Evolutionary conservation across 257 asterid genomes (phyloP).

Genomic region (Ocimum tenuiflorum): DNA sequence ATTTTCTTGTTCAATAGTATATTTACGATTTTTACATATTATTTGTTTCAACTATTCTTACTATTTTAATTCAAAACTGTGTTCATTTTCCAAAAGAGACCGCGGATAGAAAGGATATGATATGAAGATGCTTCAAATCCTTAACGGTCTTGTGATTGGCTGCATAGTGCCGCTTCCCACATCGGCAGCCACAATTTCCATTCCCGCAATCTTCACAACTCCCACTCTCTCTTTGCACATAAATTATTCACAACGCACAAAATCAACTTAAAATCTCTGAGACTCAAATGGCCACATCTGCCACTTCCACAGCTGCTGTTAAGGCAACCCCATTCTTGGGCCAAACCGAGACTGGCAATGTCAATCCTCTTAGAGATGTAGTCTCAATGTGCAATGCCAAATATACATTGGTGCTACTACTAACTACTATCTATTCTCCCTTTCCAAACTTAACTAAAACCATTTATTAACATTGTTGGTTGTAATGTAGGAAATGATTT

Average conservation of each 20-base stretch:
- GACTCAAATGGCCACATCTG: slow-evolving; percentile 57
- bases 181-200: slow-evolving; percentile 46
- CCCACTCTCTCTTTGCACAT: slow-evolving; percentile 24
- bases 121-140: slow-evolving; percentile 42
- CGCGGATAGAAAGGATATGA: slow-evolving; percentile 41
- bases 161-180: neutral
- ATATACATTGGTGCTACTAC: slow-evolving; percentile 44
- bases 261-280: too few relatives aligned
- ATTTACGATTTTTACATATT: too few relatives aligned
- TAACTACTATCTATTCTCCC: too few relatives aligned
- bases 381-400: slow-evolving; percentile 54
- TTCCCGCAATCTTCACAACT: slow-evolving; percentile 32
- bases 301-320: slow-evolving; percentile 50
- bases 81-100: too few relatives aligned
- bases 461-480: neutral
- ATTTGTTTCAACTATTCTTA: too few relatives aligned
- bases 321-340: slow-evolving; percentile 78
- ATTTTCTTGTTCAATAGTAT: too few relatives aligned
- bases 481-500: slow-evolving; percentile 36
- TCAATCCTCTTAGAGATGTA: slow-evolving; percentile 50
- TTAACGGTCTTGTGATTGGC: slow-evolving; percentile 44
- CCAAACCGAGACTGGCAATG: slow-evolving; percentile 49
- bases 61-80: too few relatives aligned
- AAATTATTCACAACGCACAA: too few relatives aligned
- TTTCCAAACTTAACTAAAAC: too few relatives aligned